These are phyloP conservation scores for Thecaphora frezii DNA, from an alignment of 1,284 basidiomycete genomes.

Conservation along the genomic window DNA sequence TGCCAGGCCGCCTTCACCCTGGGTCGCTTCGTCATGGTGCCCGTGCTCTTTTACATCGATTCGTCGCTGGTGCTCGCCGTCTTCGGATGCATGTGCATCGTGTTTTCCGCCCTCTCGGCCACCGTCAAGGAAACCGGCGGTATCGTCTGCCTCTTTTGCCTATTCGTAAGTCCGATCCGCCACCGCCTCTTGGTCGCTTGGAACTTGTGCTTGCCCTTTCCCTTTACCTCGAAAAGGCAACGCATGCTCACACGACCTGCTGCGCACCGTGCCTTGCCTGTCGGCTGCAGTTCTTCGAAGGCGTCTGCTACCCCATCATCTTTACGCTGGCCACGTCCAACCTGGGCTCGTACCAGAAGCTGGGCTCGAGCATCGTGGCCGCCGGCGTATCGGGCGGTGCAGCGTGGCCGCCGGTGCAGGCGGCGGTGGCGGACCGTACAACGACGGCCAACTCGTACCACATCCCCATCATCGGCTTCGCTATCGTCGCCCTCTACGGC, in stretches of 20 bases:
- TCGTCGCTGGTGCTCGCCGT: slow-evolving; percentile 67
- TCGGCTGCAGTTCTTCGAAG: slow-evolving; percentile 71
- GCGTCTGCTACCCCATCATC: slow-evolving; percentile 61
- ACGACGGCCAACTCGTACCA: slow-evolving; percentile 22
- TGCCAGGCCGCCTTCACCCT: slow-evolving; percentile 68
- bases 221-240: not conserved
- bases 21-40: slow-evolving; percentile 67
- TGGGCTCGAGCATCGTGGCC: slow-evolving; percentile 26
- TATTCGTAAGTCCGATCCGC: too few relatives aligned
- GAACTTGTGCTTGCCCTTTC: not conserved
- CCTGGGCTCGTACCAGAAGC: slow-evolving; percentile 32
- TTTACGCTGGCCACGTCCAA: slow-evolving; percentile 71
- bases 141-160: slow-evolving; percentile 68
- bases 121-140: slow-evolving; percentile 66
- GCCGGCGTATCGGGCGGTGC: slow-evolving; percentile 73
- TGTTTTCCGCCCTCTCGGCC: slow-evolving; percentile 66
- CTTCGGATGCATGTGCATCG: slow-evolving; percentile 61
- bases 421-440: slow-evolving; percentile 66
- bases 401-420: slow-evolving; percentile 74
- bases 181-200: slow-evolving; percentile 52
- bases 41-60: slow-evolving; percentile 67
- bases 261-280: not conserved
- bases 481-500: slow-evolving; percentile 23
- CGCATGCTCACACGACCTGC: too few relatives aligned
- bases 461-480: slow-evolving; percentile 25